phyloP scores from a whole-genome alignment of 495 filamentous ascomycete species.

The Aspergillus funiculosus region DNA sequence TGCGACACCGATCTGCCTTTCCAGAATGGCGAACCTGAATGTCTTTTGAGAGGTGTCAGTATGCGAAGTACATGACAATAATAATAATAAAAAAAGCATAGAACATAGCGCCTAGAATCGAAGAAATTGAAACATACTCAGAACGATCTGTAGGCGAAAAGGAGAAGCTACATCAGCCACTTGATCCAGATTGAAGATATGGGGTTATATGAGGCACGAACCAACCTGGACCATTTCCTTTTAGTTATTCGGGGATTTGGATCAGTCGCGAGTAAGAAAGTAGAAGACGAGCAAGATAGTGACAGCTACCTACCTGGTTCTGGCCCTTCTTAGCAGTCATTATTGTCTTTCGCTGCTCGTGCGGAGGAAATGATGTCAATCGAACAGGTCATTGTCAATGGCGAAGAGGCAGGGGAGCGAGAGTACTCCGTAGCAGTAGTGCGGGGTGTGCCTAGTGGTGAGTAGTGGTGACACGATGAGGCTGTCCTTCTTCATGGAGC shows the following conservation, averaged over 20 bases:
- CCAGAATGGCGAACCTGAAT: conserved; percentile 85
- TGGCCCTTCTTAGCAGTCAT: conserved; percentile 62
- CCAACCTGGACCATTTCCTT: conserved; percentile 99
- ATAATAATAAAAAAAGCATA: not conserved
- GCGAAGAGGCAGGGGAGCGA: not conserved
- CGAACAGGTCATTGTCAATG: conserved; percentile 17
- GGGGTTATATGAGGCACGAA: conserved; percentile 50
- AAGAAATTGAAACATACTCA: conserved; percentile 40
- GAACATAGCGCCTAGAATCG: not conserved
- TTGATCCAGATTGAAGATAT: conserved; percentile 8
- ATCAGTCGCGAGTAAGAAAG: conserved; percentile 16
- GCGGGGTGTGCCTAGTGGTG: no score
- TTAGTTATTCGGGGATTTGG: not conserved
- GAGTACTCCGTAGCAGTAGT: no score
- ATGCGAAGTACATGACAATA: not conserved
- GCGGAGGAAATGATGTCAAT: conserved; percentile 22
- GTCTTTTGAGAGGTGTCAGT: conserved; percentile 45
- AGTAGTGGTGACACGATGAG: not conserved
- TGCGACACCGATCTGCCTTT: conserved; percentile 48
- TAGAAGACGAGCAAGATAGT: not conserved
- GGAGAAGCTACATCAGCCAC: conserved; percentile 29
- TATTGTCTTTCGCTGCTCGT: conserved; percentile 11
- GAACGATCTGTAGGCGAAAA: conserved; percentile 36
- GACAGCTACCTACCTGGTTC: conserved; percentile 58
- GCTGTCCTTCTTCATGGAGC: no score